phyloP scores from a whole-genome alignment of 208 protist species.

The Leishmania aethiopica region DNA sequence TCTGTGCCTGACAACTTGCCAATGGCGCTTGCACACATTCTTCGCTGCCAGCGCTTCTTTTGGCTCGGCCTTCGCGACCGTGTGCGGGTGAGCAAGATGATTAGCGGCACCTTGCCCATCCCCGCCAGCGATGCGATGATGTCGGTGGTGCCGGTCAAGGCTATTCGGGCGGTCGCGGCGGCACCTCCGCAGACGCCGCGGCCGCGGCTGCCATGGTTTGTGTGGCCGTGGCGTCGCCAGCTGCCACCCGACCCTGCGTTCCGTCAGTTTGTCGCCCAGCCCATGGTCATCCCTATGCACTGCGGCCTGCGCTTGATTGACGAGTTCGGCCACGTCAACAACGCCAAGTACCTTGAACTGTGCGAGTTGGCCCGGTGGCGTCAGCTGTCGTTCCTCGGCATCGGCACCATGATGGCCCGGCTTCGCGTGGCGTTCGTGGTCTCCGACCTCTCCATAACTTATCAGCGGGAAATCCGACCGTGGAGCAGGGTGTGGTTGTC shows the following conservation, averaged over 20 bases:
- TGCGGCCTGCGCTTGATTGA: conserved; percentile 64
- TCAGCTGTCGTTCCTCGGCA: conserved; percentile 29
- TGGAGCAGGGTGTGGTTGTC: conserved; percentile 26
- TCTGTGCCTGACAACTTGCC: not conserved
- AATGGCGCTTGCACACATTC: conserved; percentile 14
- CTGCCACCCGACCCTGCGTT: conserved; percentile 15
- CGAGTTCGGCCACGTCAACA: conserved; percentile 64
- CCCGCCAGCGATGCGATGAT: not conserved
- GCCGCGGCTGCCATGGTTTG: not conserved
- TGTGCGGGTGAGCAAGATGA: conserved; percentile 8
- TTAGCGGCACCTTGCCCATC: conserved; percentile 11
- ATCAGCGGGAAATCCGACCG: conserved; percentile 49
- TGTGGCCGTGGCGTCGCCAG: conserved; percentile 16
- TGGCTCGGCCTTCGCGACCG: conserved; percentile 27
- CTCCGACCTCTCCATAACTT: conserved; percentile 50
- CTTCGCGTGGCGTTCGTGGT: conserved; percentile 38
- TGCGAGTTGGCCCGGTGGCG: conserved; percentile 66
- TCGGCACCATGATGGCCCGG: conserved; percentile 4
- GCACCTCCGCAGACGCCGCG: not conserved
- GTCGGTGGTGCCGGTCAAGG: conserved; percentile 7
- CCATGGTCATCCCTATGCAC: conserved; percentile 29
- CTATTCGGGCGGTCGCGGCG: conserved; percentile 8
- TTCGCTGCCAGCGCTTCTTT: conserved; percentile 22
- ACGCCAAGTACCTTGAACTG: conserved; percentile 73
- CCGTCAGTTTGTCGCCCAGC: conserved; percentile 18